Evolutionary conservation across 441 rosid genomes (phyloP), one percentile per base, ranked within the genome.

Genomic region (Pelargonium fulgidum): DNA sequence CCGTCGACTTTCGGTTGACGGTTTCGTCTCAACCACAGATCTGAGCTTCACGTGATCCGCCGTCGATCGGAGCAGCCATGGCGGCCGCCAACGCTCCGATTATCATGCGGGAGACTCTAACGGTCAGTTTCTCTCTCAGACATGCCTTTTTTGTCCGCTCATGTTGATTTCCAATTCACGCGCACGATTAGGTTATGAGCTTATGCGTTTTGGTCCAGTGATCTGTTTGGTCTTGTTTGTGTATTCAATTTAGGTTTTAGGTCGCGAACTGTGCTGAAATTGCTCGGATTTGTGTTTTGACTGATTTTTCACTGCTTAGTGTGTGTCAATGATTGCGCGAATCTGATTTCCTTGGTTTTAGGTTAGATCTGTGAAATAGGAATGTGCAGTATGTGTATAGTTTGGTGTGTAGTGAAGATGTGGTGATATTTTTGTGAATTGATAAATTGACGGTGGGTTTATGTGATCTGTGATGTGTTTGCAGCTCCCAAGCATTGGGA

Each of bases 41-140:
- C 92, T 82, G 79, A 76, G 76, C 80, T 62, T 5, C 77, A 68
- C 64, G 52, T 2, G 63, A 10, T 70, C 82, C 42, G 70, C 76
- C 70, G 66, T 75, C 79, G 90, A 86, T 89, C 92, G 79, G 78
- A 73, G 76, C 81, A 5, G 11, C 76, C 72, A 73, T 73, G 76
- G 76, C 77, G 4, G 70, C 77, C 33, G 75, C 78, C 71, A 75
- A 66, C 69, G 78, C 78, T 56, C 75, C 78, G 47, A 71, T 75
- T 61, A 47, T 67, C 75, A 75, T 75, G 78, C 70, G 52, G 72
- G 78, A 75, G 68, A 75, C 77, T 76, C 78, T 79, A 54, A 61
- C 66, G 78, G 78, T 75, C 66, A 8, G 71, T 62, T 61, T 41
- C 4, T 16, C 22, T 39, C 17, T 42, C 62, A 13, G 52, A 59